Base-by-base conservation (phyloP, 768 basidiomycete genomes). In the Mrakia blollopis region DNA sequence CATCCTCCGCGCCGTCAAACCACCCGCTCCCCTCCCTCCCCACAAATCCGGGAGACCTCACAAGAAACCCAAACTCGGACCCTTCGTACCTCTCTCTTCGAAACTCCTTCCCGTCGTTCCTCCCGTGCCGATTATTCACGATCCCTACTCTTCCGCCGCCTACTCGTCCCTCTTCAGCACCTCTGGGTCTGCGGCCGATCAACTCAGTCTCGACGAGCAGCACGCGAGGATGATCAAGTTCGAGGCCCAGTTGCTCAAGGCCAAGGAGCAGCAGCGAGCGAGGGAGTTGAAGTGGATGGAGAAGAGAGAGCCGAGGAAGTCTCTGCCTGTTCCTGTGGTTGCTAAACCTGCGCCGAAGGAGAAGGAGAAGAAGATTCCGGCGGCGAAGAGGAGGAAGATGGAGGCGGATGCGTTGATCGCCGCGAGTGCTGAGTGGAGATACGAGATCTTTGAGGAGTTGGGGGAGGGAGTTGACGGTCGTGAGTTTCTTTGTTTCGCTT, bases 341-440 rank as follows among this genome's bases (percentile, higher is more conserved):
- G 18, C n/a, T 7, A 68, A 35, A 25, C 63, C 63, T 28, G 16
- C 65, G 14, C 37, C 65, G 37, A 68, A 10, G 18, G 35, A 39
- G 37, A 68, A 39, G 65, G 35, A 37, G 25, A 39, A 37, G 37
- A 68, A 39, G 65, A 39, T 68, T 23, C 65, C 65, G 23, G 65
- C 65, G 35, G 65, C 65, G 37, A 68, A 68, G 65, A 37, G 65
- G 37, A 68, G 65, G 25, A 68, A 39, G 65, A 37, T 68, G 65
- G 65, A 68, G 39, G 13, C 13, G 65, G 65, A 68, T 23, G 32
- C 65, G 4, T 21, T 41, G 23, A 37, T 30, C 21, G 62, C 62
- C 3, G 62, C 35, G 14, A 68, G 35, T 23, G 35, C 35, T 39
- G 65, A 68, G 37, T 68, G 65, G 65, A 68, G 35, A 9, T 41